Base-by-base conservation (phyloP, 2,329 filamentous ascomycete species). In the Chaetoscypha palmicola region DNA sequence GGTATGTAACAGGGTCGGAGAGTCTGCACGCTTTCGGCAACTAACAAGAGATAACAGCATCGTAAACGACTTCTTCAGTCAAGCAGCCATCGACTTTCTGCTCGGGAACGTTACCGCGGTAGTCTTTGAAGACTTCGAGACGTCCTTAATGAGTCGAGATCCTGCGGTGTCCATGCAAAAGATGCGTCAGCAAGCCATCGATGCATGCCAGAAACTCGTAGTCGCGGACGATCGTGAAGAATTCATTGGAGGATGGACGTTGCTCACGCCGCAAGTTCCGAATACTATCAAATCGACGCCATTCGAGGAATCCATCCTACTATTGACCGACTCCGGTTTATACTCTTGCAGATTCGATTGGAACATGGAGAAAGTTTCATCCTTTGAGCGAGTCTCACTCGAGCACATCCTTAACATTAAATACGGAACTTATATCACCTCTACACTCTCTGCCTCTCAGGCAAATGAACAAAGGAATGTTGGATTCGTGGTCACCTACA, bases 1-100 rank as follows among this genome's bases (percentile, higher is more conserved):
- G 79, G 79, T 81, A 64, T 61, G 74, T 58, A 42, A 3, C 16
- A 7, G 12, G 17, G 14, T 20, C 16, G 31, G n/a, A 7, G 17
- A 17, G 2, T 14, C 36, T 2, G 11, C 12, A 36, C 28, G 30
- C 8, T n/a, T 3, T 20, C 4, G 16, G 8, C 21, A 14, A 8
- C 45, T 56, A 40, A 53, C 34, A 11, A 19, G 14, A 26, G 21
- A 5, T 60, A 10, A 37, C 20, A 97, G 95, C 53, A 92, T 97
- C 66, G 89, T 98, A 52, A 95, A 94, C 55, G 92, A 98, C 66
- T 96, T 94, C 64, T 97, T 97, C 65, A 85, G 90, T 17, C 92
- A 98, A 63, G 86, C 89, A 0, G 87, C 86, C 39, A 95, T 98
- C 52, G 92, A 98, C 62, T 97, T 92, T 60, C 75, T 95, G 3